These are phyloP conservation scores for Allomyces macrogynus DNA, from an alignment of 192 early-diverging fungal species.

Conservation along the genomic window DNA sequence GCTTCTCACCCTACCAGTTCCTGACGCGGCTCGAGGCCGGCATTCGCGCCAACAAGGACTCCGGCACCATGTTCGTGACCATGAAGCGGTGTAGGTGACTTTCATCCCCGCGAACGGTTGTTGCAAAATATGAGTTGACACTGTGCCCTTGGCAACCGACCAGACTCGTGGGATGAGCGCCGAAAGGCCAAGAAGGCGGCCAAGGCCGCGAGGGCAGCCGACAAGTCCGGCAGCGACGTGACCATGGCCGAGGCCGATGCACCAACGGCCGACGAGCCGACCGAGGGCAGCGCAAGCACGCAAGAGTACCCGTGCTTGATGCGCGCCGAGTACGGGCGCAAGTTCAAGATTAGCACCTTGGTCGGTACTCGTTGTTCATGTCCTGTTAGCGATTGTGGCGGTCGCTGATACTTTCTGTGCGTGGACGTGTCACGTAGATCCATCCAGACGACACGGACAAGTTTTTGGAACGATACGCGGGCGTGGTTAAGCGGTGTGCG, in stretches of 20 bases:
- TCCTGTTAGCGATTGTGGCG: background rate
- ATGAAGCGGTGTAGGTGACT: background rate
- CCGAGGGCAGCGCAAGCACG: background rate
- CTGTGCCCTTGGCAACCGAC: too few relatives aligned
- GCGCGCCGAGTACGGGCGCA: background rate
- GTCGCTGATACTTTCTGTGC: background rate
- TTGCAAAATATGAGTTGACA: background rate
- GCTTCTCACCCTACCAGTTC: background rate
- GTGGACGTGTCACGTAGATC: background rate
- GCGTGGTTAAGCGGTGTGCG: background rate
- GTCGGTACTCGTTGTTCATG: background rate
- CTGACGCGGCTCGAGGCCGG: background rate
- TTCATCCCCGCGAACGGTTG: background rate
- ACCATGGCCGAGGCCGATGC: background rate
- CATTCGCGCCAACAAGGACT: background rate
- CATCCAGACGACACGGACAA: background rate
- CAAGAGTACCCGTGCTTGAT: background rate
- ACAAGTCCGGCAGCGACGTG: background rate
- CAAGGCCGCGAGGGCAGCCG: background rate
- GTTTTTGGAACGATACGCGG: background rate
- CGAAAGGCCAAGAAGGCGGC: background rate
- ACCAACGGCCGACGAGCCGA: background rate
- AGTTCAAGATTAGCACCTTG: background rate
- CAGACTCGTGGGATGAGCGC: background rate
- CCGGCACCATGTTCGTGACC: background rate